Evolutionary conservation across 768 basidiomycete genomes (phyloP), one percentile per base, ranked within the genome.

Genomic region (Termitomyces sp.): DNA sequence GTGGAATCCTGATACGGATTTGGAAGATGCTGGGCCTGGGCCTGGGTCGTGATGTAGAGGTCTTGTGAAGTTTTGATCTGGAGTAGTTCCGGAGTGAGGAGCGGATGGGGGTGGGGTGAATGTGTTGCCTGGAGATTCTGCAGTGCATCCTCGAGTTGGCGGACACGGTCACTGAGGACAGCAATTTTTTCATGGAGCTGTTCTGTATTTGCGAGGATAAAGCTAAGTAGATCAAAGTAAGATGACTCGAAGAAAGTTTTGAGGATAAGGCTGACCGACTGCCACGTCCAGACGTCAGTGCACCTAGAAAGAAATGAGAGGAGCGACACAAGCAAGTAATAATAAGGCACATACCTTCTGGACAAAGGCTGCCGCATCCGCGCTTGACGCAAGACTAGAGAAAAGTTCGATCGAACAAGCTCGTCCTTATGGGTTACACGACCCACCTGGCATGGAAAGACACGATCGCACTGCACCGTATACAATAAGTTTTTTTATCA

Each of bases 21-120:
- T 13, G 20, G 6, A 24, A 18, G 37, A 34, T 18, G 57, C 27
- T 46, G 56, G 47, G 34, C 22, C 47, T 52, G 62, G 58, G 65
- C 48, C 55, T 58, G 69, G 20, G 70, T 73, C 15, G 75, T 69
- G 56, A 61, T 73, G 68, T 86, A 83, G 11, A 87, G 77, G 46
- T 88, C 87, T 68, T 88, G 83, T 0, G 86, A 84, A 34, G 84
- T 86, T 65, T 87, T 87, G 60, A 87, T 81, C 64, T 76, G 79
- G 16, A 84, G 75, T 22, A 87, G 72, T 16, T 86, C 85, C n/a
- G 83, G 77, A 12, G 71, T 63, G 39, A 88, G 76, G 16, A 87
- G 76, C 16, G 86, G 84, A 65, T 87, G 86, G 0, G 72, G 67
- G 34, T 78, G 76, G 39, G 67, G 54, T 1, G 81, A 70, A 51